These are phyloP conservation scores for Monilinia aucupariae DNA, from an alignment of 2,329 filamentous ascomycete species.

Conservation along the genomic window DNA sequence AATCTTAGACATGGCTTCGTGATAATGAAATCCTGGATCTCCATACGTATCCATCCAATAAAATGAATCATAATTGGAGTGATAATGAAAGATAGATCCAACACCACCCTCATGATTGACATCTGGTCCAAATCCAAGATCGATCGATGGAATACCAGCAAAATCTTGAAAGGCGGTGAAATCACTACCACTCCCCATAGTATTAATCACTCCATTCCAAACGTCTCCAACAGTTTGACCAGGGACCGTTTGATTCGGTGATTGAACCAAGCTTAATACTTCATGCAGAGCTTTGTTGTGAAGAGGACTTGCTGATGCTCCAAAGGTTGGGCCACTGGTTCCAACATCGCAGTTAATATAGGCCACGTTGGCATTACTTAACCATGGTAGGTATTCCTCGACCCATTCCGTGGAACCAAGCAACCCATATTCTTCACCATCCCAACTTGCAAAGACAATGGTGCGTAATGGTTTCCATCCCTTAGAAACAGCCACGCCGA, in stretches of 20 bases:
- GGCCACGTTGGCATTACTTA: conserved; percentile 60
- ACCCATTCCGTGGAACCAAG: conserved; percentile 83
- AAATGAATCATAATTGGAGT: conserved; percentile 79
- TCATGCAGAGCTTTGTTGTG: conserved; percentile 58
- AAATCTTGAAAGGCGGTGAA: conserved; percentile 63
- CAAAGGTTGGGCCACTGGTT: conserved; percentile 51
- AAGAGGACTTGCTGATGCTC: conserved; percentile 53
- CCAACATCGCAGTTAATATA: conserved; percentile 81
- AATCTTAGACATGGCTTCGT: conserved; percentile 52
- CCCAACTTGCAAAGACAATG: conserved; percentile 77
- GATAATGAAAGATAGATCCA: conserved; percentile 65
- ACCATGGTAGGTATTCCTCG: conserved; percentile 74
- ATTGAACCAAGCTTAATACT: conserved; percentile 45
- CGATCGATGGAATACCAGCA: conserved; percentile 46
- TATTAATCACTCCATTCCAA: conserved; percentile 50
- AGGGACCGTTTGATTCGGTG: conserved; percentile 36
- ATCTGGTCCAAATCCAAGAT: conserved; percentile 47
- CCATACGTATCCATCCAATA: conserved; percentile 78
- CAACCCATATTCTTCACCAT: conserved; percentile 72
- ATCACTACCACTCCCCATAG: conserved; percentile 61
- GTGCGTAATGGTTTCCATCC: conserved; percentile 86
- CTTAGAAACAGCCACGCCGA: conserved; percentile 62
- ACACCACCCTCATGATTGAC: conserved; percentile 28
- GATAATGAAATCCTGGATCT: conserved; percentile 59
- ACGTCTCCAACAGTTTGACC: conserved; percentile 39